These are phyloP conservation scores for Carex myosuroides DNA, from an alignment of 176 grass and related monocot genomes.

Conservation along the genomic window DNA sequence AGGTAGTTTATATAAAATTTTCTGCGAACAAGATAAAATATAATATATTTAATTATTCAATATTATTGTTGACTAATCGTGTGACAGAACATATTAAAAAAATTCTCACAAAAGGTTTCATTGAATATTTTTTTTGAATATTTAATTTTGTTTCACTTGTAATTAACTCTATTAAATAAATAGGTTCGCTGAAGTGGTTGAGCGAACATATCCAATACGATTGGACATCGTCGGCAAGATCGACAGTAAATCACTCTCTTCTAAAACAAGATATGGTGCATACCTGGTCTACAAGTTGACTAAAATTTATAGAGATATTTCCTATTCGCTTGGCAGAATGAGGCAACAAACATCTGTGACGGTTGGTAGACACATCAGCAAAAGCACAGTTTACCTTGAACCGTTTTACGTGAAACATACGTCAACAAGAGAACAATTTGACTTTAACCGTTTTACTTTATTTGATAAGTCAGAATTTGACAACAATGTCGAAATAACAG, in stretches of 20 bases:
- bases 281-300: conserved; percentile 48
- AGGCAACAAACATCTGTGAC: conserved; percentile 9
- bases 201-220: neutral
- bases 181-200: neutral
- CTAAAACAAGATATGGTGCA: conserved; percentile 32
- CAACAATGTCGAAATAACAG: no score
- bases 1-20: no score
- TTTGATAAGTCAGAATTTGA: no score
- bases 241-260: conserved; percentile 21
- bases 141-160: neutral
- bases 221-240: conserved; percentile 19
- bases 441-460: no score
- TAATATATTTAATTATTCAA: no score
- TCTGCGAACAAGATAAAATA: no score
- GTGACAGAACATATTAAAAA: no score
- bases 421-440: no score
- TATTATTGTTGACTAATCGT: no score
- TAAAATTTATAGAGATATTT: conserved; percentile 24
- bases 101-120: no score
- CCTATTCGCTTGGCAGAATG: conserved; percentile 21
- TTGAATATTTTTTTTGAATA: neutral
- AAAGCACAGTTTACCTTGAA: neutral
- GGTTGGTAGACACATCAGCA: neutral
- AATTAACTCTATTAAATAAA: neutral
- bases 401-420: neutral